Evolutionary conservation across 2,329 filamentous ascomycete genomes (phyloP), one percentile per base, ranked within the genome.

Genomic region (Monilinia fructigena): DNA sequence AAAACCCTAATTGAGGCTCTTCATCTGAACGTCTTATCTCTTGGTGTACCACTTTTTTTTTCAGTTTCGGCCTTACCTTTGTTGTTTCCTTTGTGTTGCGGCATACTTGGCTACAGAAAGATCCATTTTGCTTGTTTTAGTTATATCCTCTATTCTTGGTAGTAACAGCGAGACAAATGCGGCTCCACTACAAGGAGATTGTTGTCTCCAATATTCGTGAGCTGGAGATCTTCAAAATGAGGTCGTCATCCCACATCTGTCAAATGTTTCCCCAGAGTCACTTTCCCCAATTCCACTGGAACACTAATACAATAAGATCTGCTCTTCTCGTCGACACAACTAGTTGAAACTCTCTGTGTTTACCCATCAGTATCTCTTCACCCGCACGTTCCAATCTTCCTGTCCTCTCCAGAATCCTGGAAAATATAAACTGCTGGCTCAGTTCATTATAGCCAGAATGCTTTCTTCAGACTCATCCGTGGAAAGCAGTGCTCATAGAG

Each of bases 21-120:
- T 20, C 54, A 52, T 35, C 45, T 45, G 47, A 60, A 59, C n/a
- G 38, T 59, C 18, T 45, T 60, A 42, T 53, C 55, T 56, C 53
- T 56, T 45, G 31, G 55, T n/a, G 12, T 45, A 23, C 63, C 47
- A 52, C 47, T 60, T 56, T 65, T 28, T 23, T 28, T 65, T 56
- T 53, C 35, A 5, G 63, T 60, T 65, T 65, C 63, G 63, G 56
- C 35, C 31, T 45, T 53, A 35, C 31, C 26, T 62, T 66, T 28
- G 31, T 48, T 50, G 64, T 62, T 66, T 66, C 64, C 56, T 54
- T 26, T 66, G 35, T 66, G 64, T 62, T 62, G 48, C 56, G 56
- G n/a, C 56, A 31, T 28, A 62, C 64, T 66, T 62, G 64, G 64
- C 64, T 31, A 40, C 61, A 3, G 14, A 54, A 28, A 20, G 20